Conservation (phyloP, 306 rosid species). For the Casuarina glauca region DNA sequence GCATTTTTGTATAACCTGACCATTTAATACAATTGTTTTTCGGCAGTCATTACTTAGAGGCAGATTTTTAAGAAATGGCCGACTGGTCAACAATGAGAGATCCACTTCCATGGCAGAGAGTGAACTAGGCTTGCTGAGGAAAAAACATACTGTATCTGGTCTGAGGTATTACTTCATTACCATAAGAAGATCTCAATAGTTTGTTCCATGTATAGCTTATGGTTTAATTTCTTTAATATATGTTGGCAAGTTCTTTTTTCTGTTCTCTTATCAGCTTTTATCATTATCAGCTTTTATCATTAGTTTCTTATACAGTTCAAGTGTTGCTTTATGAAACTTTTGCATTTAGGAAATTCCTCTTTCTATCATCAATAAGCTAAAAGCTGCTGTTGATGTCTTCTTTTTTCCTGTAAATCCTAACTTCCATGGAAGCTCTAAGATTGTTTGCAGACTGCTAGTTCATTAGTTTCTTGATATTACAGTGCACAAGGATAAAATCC, state of each 20-base stretch:
- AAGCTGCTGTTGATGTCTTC: neutral
- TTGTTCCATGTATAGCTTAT: constrained; percentile 1
- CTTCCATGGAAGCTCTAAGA: neutral
- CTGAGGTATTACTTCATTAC: constrained; percentile 59
- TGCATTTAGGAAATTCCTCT: neutral
- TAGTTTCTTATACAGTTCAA: too few species aligned
- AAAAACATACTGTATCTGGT: constrained; percentile 86
- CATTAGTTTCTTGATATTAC: neutral
- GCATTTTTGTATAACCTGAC: neutral
- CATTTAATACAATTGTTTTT: constrained; percentile 21
- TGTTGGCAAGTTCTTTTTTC: neutral
- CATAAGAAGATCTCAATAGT: constrained; percentile 2
- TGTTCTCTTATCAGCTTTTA: neutral
- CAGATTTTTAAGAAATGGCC: constrained; percentile 87
- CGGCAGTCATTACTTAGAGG: constrained; percentile 94
- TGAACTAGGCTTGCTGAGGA: constrained; percentile 90
- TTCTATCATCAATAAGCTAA: neutral
- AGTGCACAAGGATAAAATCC: neutral
- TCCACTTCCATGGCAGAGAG: constrained; percentile 76
- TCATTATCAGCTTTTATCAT: neutral
- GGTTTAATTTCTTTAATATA: constrained; percentile 15
- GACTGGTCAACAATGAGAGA: constrained; percentile 56
- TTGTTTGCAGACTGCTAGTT: neutral
- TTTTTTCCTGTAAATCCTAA: neutral
- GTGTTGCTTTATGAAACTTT: neutral